Evolutionary conservation across 768 basidiomycete species (phyloP), one percentile per base, ranked within the genome.

Genomic region (Tubosaeta sp.): DNA sequence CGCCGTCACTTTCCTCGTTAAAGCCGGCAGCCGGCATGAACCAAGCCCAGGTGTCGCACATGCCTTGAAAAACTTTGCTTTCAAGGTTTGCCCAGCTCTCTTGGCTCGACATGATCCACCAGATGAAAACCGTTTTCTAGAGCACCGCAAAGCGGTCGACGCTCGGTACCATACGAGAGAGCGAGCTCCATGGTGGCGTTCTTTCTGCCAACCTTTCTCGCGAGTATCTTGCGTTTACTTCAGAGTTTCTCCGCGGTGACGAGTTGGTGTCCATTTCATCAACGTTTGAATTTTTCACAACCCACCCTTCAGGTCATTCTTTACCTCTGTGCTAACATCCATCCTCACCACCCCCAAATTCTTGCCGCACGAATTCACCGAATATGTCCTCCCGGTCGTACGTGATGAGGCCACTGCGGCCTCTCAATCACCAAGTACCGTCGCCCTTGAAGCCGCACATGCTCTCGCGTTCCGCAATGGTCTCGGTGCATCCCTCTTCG

Each of bases 31-130:
- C 64, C 77, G 96, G 63, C 94, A 83, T 68, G 89, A 99, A 76
- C 71, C 83, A 56, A 86, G 86, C 66, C 82, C 92, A 38, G 95
- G 95, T 61, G 82, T 93, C 52, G 94, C 95, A 3, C 90, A 95
- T 75, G 86, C 83, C 54, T 79, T 97, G 71, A 96, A 96, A 81
- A 94, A 93, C 82, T 97, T 94, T 80, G 87, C 94, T 53, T 98
- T 95, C 85, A 97, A 96, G 88, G 95, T 97, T 59, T 43, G 83
- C 65, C 41, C 27, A 19, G 1, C 6, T 12, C 34, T 49, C 38
- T 48, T 39, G 19, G 5, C 4, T 40, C 18, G n/a, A n/a, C 34
- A 1, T 9, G 31, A 32, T 39, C 25, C 13, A 4, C 2, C 13
- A 21, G 10, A 19, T 3, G 4, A 22, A 9, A 14, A 16, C 6